phyloP scores from a whole-genome alignment of 2,329 filamentous ascomycete genomes.

The Xylaria sp. region DNA sequence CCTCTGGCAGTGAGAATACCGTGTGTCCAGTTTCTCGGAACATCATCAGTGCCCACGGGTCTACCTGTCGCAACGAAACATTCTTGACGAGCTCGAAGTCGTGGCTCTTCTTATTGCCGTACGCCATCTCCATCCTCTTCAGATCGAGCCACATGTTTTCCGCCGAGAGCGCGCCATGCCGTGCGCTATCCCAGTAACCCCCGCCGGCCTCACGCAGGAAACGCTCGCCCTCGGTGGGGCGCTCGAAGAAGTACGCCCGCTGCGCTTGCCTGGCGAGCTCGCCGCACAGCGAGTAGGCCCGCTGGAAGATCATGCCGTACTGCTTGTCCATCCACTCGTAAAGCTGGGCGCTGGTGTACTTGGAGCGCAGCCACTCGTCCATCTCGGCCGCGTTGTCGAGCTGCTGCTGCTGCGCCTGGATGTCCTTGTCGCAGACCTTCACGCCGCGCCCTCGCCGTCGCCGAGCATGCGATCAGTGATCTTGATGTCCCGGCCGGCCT shows the following conservation, averaged over 20 bases:
- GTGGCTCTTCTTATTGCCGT: not conserved
- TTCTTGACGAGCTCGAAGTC: constrained; percentile 14
- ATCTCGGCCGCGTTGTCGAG: not conserved
- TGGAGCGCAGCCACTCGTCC: not conserved
- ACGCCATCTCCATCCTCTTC: constrained; percentile 8
- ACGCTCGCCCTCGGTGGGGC: not conserved
- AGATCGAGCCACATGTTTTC: constrained; percentile 3
- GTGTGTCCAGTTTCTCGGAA: not conserved
- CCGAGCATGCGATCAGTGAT: not conserved
- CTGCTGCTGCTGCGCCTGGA: not conserved
- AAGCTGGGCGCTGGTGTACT: not conserved
- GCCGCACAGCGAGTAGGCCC: not conserved
- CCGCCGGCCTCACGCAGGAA: not conserved
- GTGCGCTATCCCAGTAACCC: constrained; percentile 9
- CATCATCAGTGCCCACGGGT: not conserved
- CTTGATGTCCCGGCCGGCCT: constrained; percentile 6
- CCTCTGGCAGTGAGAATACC: not conserved
- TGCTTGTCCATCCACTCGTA: constrained; percentile 7
- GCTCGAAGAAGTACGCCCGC: constrained; percentile 3
- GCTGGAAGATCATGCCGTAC: not conserved
- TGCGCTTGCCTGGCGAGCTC: not conserved
- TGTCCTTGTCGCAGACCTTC: not conserved
- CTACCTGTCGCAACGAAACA: not conserved
- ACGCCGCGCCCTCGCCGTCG: not conserved
- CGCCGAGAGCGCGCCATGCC: not conserved